Evolutionary conservation across 768 basidiomycete species (phyloP).

Genomic region (Guyanaporus albipodus): DNA sequence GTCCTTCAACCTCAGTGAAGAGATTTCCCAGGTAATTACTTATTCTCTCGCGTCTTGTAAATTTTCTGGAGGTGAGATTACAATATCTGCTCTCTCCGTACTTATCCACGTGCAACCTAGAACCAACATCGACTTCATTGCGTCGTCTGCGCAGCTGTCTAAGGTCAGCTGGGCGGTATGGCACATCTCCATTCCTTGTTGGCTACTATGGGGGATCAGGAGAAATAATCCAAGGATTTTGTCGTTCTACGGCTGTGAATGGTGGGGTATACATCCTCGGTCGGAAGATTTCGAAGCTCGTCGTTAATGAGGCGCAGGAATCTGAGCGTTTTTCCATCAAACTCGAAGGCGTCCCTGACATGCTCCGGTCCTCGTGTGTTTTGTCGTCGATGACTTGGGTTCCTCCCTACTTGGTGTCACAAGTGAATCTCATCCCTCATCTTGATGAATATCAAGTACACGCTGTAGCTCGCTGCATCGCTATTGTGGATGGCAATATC

Average conservation of each 20-base stretch:
- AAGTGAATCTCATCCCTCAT: conserved; percentile 20
- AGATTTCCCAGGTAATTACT: conserved; percentile 56
- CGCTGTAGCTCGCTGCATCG: conserved; percentile 46
- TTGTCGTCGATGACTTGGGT: conserved; percentile 44
- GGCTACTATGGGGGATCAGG: conserved; percentile 93
- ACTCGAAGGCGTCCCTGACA: conserved; percentile 60
- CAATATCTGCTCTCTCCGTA: not conserved
- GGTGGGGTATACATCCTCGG: conserved; percentile 74
- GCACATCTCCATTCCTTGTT: conserved; percentile 84
- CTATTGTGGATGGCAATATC: conserved; percentile 40
- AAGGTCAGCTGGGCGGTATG: conserved; percentile 80
- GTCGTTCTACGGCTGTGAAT: conserved; percentile 79
- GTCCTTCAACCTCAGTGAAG: conserved; percentile 57
- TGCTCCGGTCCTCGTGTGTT: conserved; percentile 51
- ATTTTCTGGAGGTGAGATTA: conserved; percentile 48
- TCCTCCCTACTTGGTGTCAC: conserved; percentile 25
- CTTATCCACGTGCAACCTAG: conserved; percentile 36
- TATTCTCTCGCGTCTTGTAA: conserved; percentile 77
- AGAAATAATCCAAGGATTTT: conserved; percentile 90
- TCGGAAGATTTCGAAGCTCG: conserved; percentile 35
- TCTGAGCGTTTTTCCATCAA: conserved; percentile 38
- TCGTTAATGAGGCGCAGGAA: conserved; percentile 15
- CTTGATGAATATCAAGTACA: conserved; percentile 3
- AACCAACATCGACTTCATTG: conserved; percentile 62
- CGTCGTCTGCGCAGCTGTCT: conserved; percentile 71